Evolutionary conservation across 2,329 filamentous ascomycete genomes (phyloP).

Genomic region (Fulvia fulva): DNA sequence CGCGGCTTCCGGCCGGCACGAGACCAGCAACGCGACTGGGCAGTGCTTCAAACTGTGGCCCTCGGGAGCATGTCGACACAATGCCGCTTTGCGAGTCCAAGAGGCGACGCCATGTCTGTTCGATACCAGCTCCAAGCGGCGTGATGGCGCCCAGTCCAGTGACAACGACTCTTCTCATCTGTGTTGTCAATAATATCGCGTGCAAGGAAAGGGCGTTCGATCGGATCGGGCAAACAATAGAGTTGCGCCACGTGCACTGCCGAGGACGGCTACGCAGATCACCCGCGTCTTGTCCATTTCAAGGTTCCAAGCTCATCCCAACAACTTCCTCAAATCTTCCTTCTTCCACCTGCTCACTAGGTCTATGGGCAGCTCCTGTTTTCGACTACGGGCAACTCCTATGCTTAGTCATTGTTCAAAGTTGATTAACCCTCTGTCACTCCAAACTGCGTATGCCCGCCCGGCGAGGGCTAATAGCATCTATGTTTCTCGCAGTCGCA

Average conservation of each 20-base stretch:
- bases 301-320: too few species aligned
- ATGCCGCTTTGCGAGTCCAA: constrained; percentile 78
- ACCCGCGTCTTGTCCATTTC: too few species aligned
- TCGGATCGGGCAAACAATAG: not conserved
- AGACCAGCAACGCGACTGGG: constrained; percentile 82
- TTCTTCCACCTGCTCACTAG: too few species aligned
- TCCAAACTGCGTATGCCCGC: too few species aligned
- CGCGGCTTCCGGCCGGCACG: constrained; percentile 58
- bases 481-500: too few species aligned
- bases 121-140: constrained; percentile 44
- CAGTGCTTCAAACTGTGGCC: constrained; percentile 63
- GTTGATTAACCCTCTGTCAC: too few species aligned
- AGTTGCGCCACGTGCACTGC: not conserved
- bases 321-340: too few species aligned
- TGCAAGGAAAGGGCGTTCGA: not conserved
- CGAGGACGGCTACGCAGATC: too few species aligned
- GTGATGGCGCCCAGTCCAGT: constrained; percentile 49
- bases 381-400: too few species aligned
- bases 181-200: constrained; percentile 29
- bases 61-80: constrained; percentile 62
- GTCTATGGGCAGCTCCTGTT: too few species aligned
- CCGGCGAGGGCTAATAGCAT: too few species aligned
- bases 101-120: constrained; percentile 74
- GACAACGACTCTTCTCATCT: constrained; percentile 49
- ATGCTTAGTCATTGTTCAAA: too few species aligned